phyloP scores from a whole-genome alignment of 2,329 filamentous ascomycete genomes.

The Chalara sp. region DNA sequence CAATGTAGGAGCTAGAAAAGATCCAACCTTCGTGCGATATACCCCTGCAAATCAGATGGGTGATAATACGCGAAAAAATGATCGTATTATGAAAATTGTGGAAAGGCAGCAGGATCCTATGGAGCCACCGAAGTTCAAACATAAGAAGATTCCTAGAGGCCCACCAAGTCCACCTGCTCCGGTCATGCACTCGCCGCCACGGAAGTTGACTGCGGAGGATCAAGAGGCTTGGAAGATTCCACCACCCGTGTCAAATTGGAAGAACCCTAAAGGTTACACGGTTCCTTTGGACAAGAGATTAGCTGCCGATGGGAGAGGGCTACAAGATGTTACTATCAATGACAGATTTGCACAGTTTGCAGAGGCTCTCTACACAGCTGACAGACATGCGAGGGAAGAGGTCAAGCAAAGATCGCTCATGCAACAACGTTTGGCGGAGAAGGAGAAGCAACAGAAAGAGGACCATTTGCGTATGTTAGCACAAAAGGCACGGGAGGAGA shows the following conservation, averaged over 20 bases:
- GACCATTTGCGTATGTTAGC: conserved; percentile 83
- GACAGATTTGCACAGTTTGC: conserved; percentile 97
- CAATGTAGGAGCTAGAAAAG: conserved; percentile 70
- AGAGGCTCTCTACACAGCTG: conserved; percentile 89
- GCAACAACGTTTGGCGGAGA: conserved; percentile 94
- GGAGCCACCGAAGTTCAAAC: conserved; percentile 97
- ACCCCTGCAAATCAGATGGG: conserved; percentile 98
- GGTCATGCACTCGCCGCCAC: conserved; percentile 87
- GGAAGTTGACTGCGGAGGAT: conserved; percentile 93
- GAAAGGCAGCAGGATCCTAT: conserved; percentile 89
- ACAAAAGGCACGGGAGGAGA: conserved; percentile 85
- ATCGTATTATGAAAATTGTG: conserved; percentile 97
- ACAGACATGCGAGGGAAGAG: conserved; percentile 90
- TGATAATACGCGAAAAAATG: conserved; percentile 74
- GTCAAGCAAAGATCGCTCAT: conserved; percentile 87
- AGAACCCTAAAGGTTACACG: conserved; percentile 98
- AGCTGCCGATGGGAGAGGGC: conserved; percentile 82
- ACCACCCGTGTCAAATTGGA: conserved; percentile 94
- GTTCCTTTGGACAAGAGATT: conserved; percentile 92
- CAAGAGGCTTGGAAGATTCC: conserved; percentile 94
- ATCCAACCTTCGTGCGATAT: conserved; percentile 91
- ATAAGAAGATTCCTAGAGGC: conserved; percentile 94
- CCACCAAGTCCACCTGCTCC: conserved; percentile 90
- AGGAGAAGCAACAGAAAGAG: conserved; percentile 92
- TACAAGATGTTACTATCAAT: conserved; percentile 94